phyloP scores from a whole-genome alignment of 805 yeast species.

The Metschnikowia chrysomelidarum region DNA sequence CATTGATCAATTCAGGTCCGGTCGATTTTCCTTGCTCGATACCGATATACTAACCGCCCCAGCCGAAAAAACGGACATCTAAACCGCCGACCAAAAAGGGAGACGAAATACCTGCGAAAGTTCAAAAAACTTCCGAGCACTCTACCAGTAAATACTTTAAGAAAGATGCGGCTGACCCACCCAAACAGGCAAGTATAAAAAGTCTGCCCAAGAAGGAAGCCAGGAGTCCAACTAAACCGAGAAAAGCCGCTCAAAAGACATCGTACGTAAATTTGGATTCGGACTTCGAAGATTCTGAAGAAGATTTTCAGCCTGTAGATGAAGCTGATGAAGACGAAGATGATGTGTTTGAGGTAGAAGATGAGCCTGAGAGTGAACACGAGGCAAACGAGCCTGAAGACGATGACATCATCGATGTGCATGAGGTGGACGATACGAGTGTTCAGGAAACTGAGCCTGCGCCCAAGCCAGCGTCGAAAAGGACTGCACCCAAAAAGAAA shows the following conservation, averaged over 20 bases:
- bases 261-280: conserved; percentile 18
- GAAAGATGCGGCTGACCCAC: background rate
- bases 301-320: conserved; percentile 22
- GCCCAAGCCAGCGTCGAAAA: conserved; percentile 11
- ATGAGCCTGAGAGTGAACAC: conserved; percentile 11
- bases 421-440: conserved; percentile 11
- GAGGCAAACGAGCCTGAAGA: conserved; percentile 8
- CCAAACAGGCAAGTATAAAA: background rate
- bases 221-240: conserved; percentile 4
- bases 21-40: background rate
- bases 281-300: conserved; percentile 24
- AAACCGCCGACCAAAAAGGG: background rate
- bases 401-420: conserved; percentile 1
- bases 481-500: conserved; percentile 11
- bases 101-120: conserved; percentile 5
- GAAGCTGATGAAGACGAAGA: conserved; percentile 18
- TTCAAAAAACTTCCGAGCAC: conserved; percentile 9
- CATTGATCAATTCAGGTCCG: background rate
- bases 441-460: conserved; percentile 16
- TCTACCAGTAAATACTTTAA: conserved; percentile 14
- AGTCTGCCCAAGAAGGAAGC: conserved; percentile 1
- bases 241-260: conserved; percentile 13
- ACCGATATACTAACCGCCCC: conserved; percentile 1
- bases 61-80: conserved; percentile 8
- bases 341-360: conserved; percentile 19